Evolutionary conservation across 495 filamentous ascomycete species (phyloP), one percentile per base, ranked within the genome.

Genomic region (Xylaria flabelliformis): DNA sequence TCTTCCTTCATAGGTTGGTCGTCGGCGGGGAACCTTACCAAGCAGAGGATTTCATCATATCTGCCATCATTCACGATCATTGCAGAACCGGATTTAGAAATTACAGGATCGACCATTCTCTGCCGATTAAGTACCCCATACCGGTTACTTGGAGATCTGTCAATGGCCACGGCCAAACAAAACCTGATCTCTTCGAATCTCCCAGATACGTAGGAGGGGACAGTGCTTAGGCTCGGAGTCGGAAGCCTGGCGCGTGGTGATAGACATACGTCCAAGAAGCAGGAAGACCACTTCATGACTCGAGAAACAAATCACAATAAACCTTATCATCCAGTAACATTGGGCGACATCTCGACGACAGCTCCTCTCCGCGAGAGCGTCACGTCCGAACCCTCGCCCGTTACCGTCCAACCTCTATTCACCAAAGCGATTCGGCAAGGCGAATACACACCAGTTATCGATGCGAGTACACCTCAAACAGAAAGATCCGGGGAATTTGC

Each of bases 221-320:
- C 36, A 58, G 59, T 71, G 48, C 62, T 15, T 63, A 41, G 71
- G 71, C 64, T 56, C 72, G 59, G 74, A 69, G 64, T 76, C 71
- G 65, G 72, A 64, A 79, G 72, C 58, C 75, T 73, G 69, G 70
- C 65, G 56, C 74, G 70, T 46, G 71, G 71, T 39, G 41, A 69
- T 69, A 56, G 63, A 74, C 64, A 71, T 73, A 32, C 61, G 63
- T 39, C 39, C 51, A 32, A 63, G 63, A 59, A 50, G 17, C 34
- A 73, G 68, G 72, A 74, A 75, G 72, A 75, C 53, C 69, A 65
- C 75, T 77, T 77, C 74, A 79, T 79, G 77, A 79, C 77, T 76
- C 64, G 70, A 63, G 74, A 71, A 78, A 72, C 71, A 71, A 72
- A 76, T 41, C 61, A 64, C 53, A 73, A 75, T 69, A 72, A 74